Conservation (phyloP, 1,139 yeast species). For the Pichia kudriavzevii region DNA sequence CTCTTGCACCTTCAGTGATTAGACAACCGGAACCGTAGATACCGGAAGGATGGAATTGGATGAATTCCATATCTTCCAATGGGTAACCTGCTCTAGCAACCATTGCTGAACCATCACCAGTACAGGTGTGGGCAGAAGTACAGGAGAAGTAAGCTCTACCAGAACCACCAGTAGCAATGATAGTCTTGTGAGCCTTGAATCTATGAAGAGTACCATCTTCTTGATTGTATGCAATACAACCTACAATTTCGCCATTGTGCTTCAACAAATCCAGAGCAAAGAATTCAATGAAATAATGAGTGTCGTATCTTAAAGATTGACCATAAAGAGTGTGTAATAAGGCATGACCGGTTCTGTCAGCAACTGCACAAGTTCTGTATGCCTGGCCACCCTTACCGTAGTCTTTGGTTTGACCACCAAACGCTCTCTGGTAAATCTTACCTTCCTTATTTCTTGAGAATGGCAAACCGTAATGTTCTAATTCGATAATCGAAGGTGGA, state of each 20-base stretch:
- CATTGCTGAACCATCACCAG: conserved; percentile 99
- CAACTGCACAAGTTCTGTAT: conserved; percentile 98
- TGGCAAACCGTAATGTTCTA: conserved; percentile 98
- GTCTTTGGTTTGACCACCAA: conserved; percentile 95
- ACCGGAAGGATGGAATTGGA: conserved; percentile 99
- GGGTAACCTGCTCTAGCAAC: conserved; percentile 98
- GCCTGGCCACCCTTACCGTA: conserved; percentile 99
- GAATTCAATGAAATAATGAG: conserved; percentile 96
- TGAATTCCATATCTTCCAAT: conserved; percentile 93
- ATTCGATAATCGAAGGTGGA: conserved; percentile 88
- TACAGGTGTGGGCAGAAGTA: conserved; percentile 98
- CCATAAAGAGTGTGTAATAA: conserved; percentile 93
- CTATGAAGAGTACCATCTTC: conserved; percentile 98
- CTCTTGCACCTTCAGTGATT: conserved; percentile 99
- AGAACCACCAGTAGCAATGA: conserved; percentile 97
- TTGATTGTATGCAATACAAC: conserved; percentile 95
- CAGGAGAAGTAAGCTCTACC: conserved; percentile 98
- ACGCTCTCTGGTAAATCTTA: conserved; percentile 95
- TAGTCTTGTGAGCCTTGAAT: conserved; percentile 93
- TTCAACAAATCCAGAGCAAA: conserved; percentile 91
- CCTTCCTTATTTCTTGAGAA: conserved; percentile 97
- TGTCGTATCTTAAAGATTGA: conserved; percentile 92
- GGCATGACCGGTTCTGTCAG: conserved; percentile 99
- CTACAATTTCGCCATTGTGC: conserved; percentile 95
- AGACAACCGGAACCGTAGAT: conserved; percentile 98